Conservation (phyloP, 1,284 basidiomycete genomes). For the Polyporus tsugae region DNA sequence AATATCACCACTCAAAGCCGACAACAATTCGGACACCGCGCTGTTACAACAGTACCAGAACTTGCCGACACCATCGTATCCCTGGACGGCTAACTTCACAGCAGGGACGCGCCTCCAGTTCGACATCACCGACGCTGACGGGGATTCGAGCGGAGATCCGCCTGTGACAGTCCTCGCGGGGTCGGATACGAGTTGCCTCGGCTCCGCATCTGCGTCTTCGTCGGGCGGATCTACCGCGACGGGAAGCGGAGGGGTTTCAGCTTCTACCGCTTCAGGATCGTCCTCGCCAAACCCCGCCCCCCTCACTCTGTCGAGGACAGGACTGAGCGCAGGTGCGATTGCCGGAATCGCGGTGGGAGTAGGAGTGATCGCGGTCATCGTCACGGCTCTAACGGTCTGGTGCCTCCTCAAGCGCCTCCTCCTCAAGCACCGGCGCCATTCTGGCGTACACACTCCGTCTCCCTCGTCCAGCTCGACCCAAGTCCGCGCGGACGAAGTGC, state of each 20-base stretch:
- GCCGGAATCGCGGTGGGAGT: constrained; percentile 8
- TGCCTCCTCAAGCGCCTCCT: constrained; percentile 9
- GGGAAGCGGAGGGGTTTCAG: neutral
- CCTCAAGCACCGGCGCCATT: neutral
- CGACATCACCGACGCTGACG: neutral
- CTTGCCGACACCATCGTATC: neutral
- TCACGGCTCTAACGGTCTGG: neutral
- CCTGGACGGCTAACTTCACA: constrained; percentile 13
- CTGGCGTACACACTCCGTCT: neutral
- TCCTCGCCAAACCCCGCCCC: neutral
- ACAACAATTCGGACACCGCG: neutral
- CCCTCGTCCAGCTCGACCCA: neutral
- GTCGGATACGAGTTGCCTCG: constrained; percentile 11
- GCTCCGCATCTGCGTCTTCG: neutral
- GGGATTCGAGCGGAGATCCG: neutral
- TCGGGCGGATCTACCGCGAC: neutral
- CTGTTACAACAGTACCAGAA: constrained; percentile 1
- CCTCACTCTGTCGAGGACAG: neutral
- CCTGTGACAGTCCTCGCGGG: constrained; percentile 3
- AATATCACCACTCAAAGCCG: neutral
- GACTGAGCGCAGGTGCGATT: constrained; percentile 7
- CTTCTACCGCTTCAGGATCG: neutral
- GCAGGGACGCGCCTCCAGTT: constrained; percentile 9
- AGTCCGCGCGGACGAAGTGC: neutral
- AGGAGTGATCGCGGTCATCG: neutral